These are phyloP conservation scores for Anthracocystis panici-leucophaei DNA, from an alignment of 1,284 basidiomycete genomes.

Conservation along the genomic window DNA sequence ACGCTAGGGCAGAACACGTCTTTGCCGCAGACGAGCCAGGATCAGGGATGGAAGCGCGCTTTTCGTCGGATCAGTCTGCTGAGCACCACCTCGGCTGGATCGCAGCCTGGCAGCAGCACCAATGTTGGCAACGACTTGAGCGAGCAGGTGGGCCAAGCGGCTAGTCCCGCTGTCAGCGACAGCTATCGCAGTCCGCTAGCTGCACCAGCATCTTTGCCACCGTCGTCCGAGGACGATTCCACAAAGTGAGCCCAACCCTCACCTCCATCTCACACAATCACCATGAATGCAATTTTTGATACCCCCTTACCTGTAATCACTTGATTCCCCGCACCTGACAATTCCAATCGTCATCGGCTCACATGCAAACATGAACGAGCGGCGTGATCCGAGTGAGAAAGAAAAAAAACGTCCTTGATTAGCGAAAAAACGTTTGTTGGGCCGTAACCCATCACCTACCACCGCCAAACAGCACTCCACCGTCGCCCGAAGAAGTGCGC, in stretches of 20 bases:
- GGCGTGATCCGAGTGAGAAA: not conserved
- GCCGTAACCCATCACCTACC: slow-evolving; percentile 2
- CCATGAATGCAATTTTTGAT: slow-evolving; percentile 14
- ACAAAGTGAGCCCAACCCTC: slow-evolving; percentile 1
- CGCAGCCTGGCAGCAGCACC: not conserved
- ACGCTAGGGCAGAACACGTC: slow-evolving; percentile 5
- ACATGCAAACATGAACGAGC: not conserved
- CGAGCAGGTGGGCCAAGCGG: not conserved
- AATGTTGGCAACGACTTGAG: slow-evolving; percentile 1
- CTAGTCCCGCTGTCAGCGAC: slow-evolving; percentile 11
- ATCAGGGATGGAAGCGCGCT: slow-evolving; percentile 46
- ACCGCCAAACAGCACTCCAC: slow-evolving; percentile 38
- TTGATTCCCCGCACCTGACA: not conserved
- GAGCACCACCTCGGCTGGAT: slow-evolving; percentile 10
- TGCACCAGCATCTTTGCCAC: not conserved
- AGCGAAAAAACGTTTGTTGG: not conserved
- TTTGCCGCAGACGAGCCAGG: slow-evolving; percentile 18
- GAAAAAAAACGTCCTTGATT: not conserved
- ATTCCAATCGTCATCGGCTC: not conserved
- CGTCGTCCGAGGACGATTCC: not conserved
- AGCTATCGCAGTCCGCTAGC: slow-evolving; percentile 14
- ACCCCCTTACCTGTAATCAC: slow-evolving; percentile 12
- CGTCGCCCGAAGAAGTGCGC: slow-evolving; percentile 33
- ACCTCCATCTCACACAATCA: no score
- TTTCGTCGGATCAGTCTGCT: slow-evolving; percentile 42